phyloP scores from a whole-genome alignment of 495 filamentous ascomycete species.

The Geopyxis carbonaria region DNA sequence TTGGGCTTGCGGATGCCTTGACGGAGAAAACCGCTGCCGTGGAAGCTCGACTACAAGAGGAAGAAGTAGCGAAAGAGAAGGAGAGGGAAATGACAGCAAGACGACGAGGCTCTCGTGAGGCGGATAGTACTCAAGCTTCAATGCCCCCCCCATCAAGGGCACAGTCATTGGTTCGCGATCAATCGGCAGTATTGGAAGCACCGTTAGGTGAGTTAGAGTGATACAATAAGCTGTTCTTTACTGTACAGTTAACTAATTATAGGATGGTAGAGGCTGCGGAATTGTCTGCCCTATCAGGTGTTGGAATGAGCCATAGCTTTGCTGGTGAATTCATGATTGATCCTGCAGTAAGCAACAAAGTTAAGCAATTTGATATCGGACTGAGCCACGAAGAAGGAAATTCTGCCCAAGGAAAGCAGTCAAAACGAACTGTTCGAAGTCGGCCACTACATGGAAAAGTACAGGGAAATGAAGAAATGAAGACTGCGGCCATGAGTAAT shows the following conservation, averaged over 20 bases:
- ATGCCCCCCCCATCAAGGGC: slow-evolving; percentile 1
- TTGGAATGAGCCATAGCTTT: neutral
- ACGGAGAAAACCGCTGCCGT: slow-evolving; percentile 19
- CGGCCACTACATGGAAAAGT: too few species aligned
- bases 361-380: neutral
- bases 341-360: neutral
- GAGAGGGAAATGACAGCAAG: slow-evolving; percentile 1
- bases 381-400: neutral
- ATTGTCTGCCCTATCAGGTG: neutral
- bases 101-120: neutral
- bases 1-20: slow-evolving; percentile 17
- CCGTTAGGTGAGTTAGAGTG: too few species aligned
- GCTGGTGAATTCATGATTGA: slow-evolving; percentile 1
- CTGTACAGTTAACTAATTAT: neutral
- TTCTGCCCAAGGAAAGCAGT: too few species aligned
- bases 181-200: too few species aligned
- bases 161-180: too few species aligned
- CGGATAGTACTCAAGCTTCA: too few species aligned
- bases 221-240: neutral
- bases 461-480: too few species aligned
- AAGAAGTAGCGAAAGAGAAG: neutral
- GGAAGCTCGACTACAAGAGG: slow-evolving; percentile 15
- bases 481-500: too few species aligned
- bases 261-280: neutral
- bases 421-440: too few species aligned